Evolutionary conservation across 2,329 filamentous ascomycete genomes (phyloP), one percentile per base, ranked within the genome.

Genomic region (Phyllosticta citribraziliensis): DNA sequence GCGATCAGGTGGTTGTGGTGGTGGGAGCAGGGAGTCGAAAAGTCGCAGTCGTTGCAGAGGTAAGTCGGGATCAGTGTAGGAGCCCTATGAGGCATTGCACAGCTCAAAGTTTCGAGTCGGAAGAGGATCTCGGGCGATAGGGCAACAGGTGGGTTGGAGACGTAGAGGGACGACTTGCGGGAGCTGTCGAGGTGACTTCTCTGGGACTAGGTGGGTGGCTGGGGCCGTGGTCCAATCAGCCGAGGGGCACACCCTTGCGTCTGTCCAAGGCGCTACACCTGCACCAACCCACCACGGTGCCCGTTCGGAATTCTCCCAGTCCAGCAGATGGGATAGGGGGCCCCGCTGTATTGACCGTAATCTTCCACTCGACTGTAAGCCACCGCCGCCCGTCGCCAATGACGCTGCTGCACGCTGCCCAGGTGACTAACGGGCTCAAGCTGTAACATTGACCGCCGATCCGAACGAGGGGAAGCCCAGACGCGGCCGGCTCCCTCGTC

Each of bases 71-170:
- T 59, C 53, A 54, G 53, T 54, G 52, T 52, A 52, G 27, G 35
- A 60, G 58, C 58, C 58, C 58, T 60, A 56, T 53, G 35, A 60
- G 58, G 55, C 58, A 60, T 60, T 60, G 58, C 52, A 56, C 52
- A 60, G 52, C 25, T 52, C 33, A 17, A 12, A 12, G 33, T 40
- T 40, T 40, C 33, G 33, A 40, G 33, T 12, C 33, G 11, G 33
- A 40, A 12, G 11, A 5, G 51, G 51, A 52, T 5, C 51, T 22
- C 2, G 51, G 3, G n/a, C 6, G 51, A 10, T 30, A 52, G 51
- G 14, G n/a, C 19, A n/a, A n/a, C 51, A 52, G 51, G 22, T 52
- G 22, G 51, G 51, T 52, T 40, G 33, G 14, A 12, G 33, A 17
- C 22, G 22, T 22, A 22, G 33, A 40, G 33, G 5, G 33, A 40